These are phyloP conservation scores for Wickerhamiella bombiphila DNA, from an alignment of 805 yeast species.

Conservation along the genomic window DNA sequence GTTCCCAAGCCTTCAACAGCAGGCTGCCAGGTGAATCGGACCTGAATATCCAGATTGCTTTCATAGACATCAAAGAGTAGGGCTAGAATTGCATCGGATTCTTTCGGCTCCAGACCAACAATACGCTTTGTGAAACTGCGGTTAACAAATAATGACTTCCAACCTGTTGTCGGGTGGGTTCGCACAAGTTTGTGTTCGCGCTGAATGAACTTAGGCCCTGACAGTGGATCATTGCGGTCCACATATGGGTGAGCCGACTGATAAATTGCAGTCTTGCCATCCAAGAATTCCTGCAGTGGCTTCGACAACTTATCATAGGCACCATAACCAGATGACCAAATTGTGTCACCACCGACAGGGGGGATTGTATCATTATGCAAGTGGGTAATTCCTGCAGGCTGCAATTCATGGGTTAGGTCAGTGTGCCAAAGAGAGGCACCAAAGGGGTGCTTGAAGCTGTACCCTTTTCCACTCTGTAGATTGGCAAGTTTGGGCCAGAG, in stretches of 20 bases:
- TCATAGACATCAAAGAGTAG: constrained; percentile 32
- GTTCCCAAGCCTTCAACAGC: constrained; percentile 23
- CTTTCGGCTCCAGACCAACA: constrained; percentile 59
- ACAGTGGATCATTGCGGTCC: constrained; percentile 24
- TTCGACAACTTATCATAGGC: constrained; percentile 41
- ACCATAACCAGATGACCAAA: constrained; percentile 40
- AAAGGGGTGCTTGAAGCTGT: constrained; percentile 20
- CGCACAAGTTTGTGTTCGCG: constrained; percentile 47
- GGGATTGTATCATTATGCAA: constrained; percentile 49
- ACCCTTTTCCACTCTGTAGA: constrained; percentile 29
- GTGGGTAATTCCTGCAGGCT: constrained; percentile 59
- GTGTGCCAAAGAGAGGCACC: constrained; percentile 42
- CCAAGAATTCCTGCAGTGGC: constrained; percentile 32
- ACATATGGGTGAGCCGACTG: constrained; percentile 28
- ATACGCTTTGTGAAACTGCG: constrained; percentile 49
- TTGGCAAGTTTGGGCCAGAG: constrained; percentile 32
- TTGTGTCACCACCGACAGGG: constrained; percentile 40
- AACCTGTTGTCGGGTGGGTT: constrained; percentile 51
- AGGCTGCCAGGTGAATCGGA: constrained; percentile 35
- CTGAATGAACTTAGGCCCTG: constrained; percentile 24
- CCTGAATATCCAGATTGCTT: constrained; percentile 28
- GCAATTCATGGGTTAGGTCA: constrained; percentile 62
- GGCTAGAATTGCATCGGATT: constrained; percentile 44
- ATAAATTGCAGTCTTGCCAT: constrained; percentile 50
- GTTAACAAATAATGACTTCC: constrained; percentile 44